Base-by-base conservation (phyloP, 2,329 filamentous ascomycete genomes). In the Botrytis elliptica region DNA sequence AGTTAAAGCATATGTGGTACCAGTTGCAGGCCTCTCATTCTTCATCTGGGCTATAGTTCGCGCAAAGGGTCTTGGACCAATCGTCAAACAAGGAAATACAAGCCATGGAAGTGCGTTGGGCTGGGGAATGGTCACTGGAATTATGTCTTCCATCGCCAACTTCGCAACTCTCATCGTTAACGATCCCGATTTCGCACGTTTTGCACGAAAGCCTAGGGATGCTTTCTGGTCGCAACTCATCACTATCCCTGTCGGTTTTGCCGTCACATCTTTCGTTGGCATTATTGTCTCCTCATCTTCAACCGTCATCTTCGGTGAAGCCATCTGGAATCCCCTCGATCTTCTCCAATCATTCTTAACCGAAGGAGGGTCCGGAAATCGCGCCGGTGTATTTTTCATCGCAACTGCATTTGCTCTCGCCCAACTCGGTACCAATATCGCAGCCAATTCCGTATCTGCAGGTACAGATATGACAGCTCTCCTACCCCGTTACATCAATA, bases 101-200 rank as follows among this genome's bases (percentile, higher is more conserved):
- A 82, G 89, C 7, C 83, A 88, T 7, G 94, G 94, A 42, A 91
- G 88, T 75, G 86, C 86, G 0, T 86, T 97, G 5, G 93, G 86
- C 1, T 98, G 95, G 95, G 88, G 90, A 38, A 90, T 97, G 74
- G 88, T 98, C 74, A 91, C 91, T 75, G 93, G 93, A 55, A 91
- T 97, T 83, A 97, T 97, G 94, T 91, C 88, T 38, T 91, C 93
- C 6, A 94, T 98, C 76, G 92, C 93, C 78, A 97, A 97, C 84
- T 97, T 97, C 80, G 93, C 94, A 1, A 94, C 94, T 0, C 86
- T 97, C 49, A 96, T 97, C 77, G 87, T 92, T 73, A 81, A 97
- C 81, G 91, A 93, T 77, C 92, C 92, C 0, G 94, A 97, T 80
- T 97, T 97, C 81, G 86, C 93, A 33, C 91, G 95, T 81, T 98